Evolutionary conservation across 2,329 filamentous ascomycete genomes (phyloP).

Genomic region (Diaporthe longicolla): DNA sequence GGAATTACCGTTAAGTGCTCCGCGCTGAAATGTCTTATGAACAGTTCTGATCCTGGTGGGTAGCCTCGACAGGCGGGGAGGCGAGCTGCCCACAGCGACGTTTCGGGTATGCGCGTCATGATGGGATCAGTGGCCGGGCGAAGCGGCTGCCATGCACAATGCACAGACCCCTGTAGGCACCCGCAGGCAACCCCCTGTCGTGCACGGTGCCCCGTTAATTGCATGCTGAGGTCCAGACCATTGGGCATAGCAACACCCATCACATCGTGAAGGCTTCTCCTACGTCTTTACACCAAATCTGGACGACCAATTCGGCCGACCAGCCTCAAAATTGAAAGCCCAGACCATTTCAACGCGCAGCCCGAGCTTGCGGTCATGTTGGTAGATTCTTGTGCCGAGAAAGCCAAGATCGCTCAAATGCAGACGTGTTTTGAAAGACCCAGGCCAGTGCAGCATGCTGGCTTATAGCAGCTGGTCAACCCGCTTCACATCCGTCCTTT

Average conservation of each 20-base stretch:
- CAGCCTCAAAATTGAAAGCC: not conserved
- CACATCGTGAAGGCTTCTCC: not conserved
- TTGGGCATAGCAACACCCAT: not conserved
- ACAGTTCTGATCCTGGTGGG: not conserved
- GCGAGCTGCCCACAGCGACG: not conserved
- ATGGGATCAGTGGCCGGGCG: conserved; percentile 6
- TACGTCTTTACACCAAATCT: not conserved
- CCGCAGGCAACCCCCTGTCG: not conserved
- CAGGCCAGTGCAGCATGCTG: conserved; percentile 17
- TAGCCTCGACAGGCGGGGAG: not conserved
- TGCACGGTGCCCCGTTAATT: not conserved
- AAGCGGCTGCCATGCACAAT: not conserved
- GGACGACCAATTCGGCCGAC: not conserved
- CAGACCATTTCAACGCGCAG: conserved; percentile 17
- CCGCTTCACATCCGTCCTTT: not conserved
- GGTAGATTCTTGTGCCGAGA: conserved; percentile 3
- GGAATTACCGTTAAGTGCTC: not conserved
- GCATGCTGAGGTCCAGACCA: not conserved
- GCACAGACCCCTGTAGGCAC: conserved; percentile 9
- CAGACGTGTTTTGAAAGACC: conserved; percentile 32
- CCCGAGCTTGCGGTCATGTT: conserved; percentile 35
- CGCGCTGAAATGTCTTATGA: not conserved
- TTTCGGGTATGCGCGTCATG: conserved; percentile 43
- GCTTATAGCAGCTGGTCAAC: conserved; percentile 21
- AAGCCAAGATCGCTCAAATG: conserved; percentile 35